Conservation (phyloP, 257 asterid species). For the Przewalskia tangutica region DNA sequence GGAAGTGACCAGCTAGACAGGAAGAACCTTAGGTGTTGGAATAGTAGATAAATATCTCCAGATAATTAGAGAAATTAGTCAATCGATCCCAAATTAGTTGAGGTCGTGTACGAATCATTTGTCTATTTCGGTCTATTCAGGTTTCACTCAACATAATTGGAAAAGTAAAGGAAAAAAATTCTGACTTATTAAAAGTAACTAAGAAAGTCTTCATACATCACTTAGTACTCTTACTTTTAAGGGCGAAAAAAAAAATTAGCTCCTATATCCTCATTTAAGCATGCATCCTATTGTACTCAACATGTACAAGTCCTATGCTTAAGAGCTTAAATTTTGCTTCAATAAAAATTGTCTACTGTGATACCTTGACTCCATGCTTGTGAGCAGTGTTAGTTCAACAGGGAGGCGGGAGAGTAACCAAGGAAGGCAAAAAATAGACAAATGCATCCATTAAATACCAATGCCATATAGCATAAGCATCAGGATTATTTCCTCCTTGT, state of each 20-base stretch:
- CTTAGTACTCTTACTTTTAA: neutral
- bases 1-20: neutral
- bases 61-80: neutral
- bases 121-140: neutral
- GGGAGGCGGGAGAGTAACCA: slow-evolving; percentile 95
- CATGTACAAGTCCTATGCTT: neutral
- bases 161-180: no score
- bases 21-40: neutral
- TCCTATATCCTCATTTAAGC: neutral
- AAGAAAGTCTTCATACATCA: no score
- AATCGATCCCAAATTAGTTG: neutral
- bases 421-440: slow-evolving; percentile 71
- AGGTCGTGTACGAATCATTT: neutral
- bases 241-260: neutral
- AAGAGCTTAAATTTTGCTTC: neutral
- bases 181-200: no score
- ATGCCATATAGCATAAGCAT: slow-evolving; percentile 83
- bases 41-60: neutral
- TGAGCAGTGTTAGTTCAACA: slow-evolving; percentile 86
- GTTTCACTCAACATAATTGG: neutral
- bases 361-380: slow-evolving; percentile 85
- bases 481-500: slow-evolving; percentile 71
- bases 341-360: neutral
- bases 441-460: slow-evolving; percentile 93
- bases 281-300: neutral